Conservation (phyloP, 2,329 filamentous ascomycete species). For the Aspergillus cejpii region DNA sequence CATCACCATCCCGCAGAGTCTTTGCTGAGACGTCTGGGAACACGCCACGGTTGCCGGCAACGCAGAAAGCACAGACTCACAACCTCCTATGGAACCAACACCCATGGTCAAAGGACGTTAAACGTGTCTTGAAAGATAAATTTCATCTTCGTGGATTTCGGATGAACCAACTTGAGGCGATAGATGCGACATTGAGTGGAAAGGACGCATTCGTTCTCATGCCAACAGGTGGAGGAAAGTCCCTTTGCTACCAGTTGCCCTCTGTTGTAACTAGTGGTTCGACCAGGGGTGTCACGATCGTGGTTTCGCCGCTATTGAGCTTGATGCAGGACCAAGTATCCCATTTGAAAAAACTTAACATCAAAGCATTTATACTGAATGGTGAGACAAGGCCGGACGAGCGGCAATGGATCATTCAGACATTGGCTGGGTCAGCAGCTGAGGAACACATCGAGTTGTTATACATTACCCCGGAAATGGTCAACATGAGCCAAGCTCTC, state of each 20-base stretch:
- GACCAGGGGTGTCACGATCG: constrained; percentile 78
- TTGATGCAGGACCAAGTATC: constrained; percentile 96
- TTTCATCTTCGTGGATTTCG: constrained; percentile 85
- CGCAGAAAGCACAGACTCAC: constrained; percentile 29
- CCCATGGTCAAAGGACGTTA: constrained; percentile 82
- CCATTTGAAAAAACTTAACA: constrained; percentile 66
- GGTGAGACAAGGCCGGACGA: constrained; percentile 61
- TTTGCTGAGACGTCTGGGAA: constrained; percentile 42
- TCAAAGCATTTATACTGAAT: constrained; percentile 77
- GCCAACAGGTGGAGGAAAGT: constrained; percentile 96
- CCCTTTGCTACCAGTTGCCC: constrained; percentile 90
- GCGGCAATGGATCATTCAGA: constrained; percentile 59
- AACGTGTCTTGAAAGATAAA: constrained; percentile 67
- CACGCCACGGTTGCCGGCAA: constrained; percentile 22
- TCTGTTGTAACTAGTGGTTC: constrained; percentile 74
- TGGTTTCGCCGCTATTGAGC: constrained; percentile 90
- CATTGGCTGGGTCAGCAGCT: constrained; percentile 56
- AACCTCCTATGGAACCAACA: constrained; percentile 50
- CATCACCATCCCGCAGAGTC: constrained; percentile 26
- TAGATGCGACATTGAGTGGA: constrained; percentile 82
- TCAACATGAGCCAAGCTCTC: constrained; percentile 71
- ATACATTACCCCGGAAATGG: constrained; percentile 96
- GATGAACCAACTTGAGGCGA: constrained; percentile 86
- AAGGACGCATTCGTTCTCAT: constrained; percentile 93
- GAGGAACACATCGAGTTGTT: constrained; percentile 77